Percentiles rank a stretch among this genome's conserved stretches.
These are phyloP conservation scores for Balamuthia mandrillaris DNA, from an alignment of 208 protist genomes.

Conservation along the genomic window DNA sequence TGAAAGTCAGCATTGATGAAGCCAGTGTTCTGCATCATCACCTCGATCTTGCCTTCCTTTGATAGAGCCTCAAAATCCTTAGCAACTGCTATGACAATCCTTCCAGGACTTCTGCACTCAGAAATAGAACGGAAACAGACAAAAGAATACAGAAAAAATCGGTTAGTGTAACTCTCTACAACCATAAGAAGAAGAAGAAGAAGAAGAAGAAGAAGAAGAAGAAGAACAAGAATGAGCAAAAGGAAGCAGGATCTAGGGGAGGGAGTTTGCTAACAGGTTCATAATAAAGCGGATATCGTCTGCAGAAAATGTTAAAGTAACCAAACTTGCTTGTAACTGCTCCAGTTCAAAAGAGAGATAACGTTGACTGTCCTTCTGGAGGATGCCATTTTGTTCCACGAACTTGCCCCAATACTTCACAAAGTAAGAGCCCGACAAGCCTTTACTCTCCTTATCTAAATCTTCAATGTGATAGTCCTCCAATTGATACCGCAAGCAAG, in stretches of 20 bases:
- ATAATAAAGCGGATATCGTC: constrained; percentile 16
- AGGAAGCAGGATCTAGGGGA: neutral
- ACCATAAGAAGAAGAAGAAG: too few species aligned
- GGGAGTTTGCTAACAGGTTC: neutral
- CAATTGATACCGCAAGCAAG: neutral
- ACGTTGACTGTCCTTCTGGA: neutral
- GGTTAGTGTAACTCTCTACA: too few species aligned
- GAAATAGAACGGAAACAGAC: too few species aligned
- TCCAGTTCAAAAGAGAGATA: neutral
- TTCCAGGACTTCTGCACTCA: neutral
- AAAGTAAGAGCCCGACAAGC: neutral
- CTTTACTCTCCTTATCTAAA: neutral
- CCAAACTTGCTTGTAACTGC: neutral
- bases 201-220: neutral
- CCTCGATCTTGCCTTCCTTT: neutral
- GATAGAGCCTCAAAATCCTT: neutral
- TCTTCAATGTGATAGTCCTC: neutral
- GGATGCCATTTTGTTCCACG: neutral
- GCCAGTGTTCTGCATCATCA: neutral
- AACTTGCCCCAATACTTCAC: constrained; percentile 6
- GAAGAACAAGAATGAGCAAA: neutral
- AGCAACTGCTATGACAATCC: neutral
- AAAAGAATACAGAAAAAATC: too few species aligned
- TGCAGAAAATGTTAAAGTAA: neutral
- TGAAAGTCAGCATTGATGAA: neutral